Base-by-base conservation (phyloP, 2,329 filamentous ascomycete genomes). In the Xylaria polymorpha region DNA sequence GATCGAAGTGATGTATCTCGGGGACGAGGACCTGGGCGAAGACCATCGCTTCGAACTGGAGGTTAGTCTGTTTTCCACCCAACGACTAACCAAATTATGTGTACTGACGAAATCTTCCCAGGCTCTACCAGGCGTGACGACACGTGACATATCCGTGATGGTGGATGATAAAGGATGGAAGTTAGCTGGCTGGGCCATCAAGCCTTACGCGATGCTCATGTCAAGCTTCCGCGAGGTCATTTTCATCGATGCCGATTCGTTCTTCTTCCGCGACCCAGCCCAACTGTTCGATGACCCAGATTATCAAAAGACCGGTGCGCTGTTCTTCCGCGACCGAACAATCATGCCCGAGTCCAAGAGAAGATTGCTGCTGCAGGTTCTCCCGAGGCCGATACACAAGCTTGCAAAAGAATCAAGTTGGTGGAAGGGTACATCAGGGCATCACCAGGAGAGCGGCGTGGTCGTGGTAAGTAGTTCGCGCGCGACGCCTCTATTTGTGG, bases 191-290 rank as follows among this genome's bases (percentile, higher is more conserved):
- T 84, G 82, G 82, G 83, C 83, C 0, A 81, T 80, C 25, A 85
- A 85, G 69, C 82, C 83, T 0, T 84, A 82, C 55, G 83, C 83
- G 0, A 83, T 84, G 32, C 74, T 85, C 5, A 73, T 83, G 67
- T 84, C 82, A 1, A 83, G 80, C 37, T 85, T 84, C 74, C 81
- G 82, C 5, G 82, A 85, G 72, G 80, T 80, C 62, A 82, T 84
- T 48, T 82, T 85, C 69, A 82, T 85, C 68, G 83, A 84, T 66
- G 83, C 83, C 0, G 83, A 84, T 67, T 79, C 79, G 7, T 73
- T 82, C 20, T 84, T 84, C 74, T 80, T 85, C 69, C 75, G 77
- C 18, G 80, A 83, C 64, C 83, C 82, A 0, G 80, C 78, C 60
- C 66, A 75, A 4, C 71, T 84, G n/a, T 84, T 84, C 71, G 79